Evolutionary conservation across 2,329 filamentous ascomycete genomes (phyloP).

Genomic region (Chrysosporium queenslandicum): DNA sequence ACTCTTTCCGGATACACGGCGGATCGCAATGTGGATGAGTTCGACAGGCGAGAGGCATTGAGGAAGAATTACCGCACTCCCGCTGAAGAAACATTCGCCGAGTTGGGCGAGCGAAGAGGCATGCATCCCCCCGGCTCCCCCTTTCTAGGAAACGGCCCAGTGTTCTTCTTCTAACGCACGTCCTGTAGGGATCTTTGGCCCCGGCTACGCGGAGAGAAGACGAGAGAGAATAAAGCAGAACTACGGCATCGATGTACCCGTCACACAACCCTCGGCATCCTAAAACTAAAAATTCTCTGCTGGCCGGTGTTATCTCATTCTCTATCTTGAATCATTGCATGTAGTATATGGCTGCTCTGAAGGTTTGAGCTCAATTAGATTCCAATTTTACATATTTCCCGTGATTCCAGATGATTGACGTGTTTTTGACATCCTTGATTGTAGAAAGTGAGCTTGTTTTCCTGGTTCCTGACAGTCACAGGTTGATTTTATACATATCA

Average conservation of each 20-base stretch:
- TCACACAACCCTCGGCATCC: conserved; percentile 41
- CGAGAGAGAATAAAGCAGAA: conserved; percentile 71
- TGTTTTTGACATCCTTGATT: not conserved
- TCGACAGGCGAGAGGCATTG: conserved; percentile 62
- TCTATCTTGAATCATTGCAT: conserved; percentile 10
- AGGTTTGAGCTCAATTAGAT: conserved; percentile 7
- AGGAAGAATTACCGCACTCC: conserved; percentile 65
- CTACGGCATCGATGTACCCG: conserved; percentile 76
- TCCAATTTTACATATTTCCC: conserved; percentile 6
- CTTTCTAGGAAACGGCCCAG: not conserved
- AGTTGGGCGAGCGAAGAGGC: conserved; percentile 84
- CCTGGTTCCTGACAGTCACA: no score
- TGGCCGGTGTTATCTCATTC: not conserved
- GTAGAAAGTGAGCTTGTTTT: no score
- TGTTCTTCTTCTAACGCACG: conserved; percentile 13
- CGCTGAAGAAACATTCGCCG: conserved; percentile 65
- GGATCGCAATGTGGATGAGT: conserved; percentile 58
- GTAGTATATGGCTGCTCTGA: conserved; percentile 13
- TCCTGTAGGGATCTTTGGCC: conserved; percentile 61
- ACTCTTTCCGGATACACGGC: conserved; percentile 46
- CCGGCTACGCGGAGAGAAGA: conserved; percentile 77
- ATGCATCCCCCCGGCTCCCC: conserved; percentile 28
- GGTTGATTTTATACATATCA: no score
- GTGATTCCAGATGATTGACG: no score
- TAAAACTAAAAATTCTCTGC: conserved; percentile 3